Conservation (phyloP, 805 yeast genomes). For the Nakazawaea wyomingensis region DNA sequence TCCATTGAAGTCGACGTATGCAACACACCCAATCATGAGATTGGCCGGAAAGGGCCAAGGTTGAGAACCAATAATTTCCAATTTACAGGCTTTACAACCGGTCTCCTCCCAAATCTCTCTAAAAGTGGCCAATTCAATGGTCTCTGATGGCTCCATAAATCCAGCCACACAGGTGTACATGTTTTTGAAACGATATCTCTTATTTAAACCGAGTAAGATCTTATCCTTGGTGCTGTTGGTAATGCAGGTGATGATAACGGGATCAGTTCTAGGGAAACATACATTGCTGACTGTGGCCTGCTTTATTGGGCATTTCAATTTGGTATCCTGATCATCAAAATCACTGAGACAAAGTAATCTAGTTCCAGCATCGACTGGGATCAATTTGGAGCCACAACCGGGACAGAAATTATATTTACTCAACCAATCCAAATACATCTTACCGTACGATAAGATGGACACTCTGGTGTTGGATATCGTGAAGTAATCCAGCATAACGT, state of each 20-base stretch:
- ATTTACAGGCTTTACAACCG: slow-evolving; percentile 61
- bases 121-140: slow-evolving; percentile 80
- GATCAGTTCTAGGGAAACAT: slow-evolving; percentile 89
- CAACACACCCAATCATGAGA: slow-evolving; percentile 90
- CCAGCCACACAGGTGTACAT: slow-evolving; percentile 91
- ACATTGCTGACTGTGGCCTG: slow-evolving; percentile 58
- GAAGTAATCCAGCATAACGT: slow-evolving; percentile 19
- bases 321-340: slow-evolving; percentile 17
- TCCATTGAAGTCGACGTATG: slow-evolving; percentile 66
- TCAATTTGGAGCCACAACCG: slow-evolving; percentile 69
- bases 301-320: slow-evolving; percentile 34
- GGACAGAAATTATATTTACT: slow-evolving; percentile 71
- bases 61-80: slow-evolving; percentile 67
- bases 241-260: slow-evolving; percentile 79
- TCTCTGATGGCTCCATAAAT: slow-evolving; percentile 92
- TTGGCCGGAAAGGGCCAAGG: slow-evolving; percentile 99
- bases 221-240: slow-evolving; percentile 55
- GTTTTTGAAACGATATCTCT: slow-evolving; percentile 46
- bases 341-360: slow-evolving; percentile 42
- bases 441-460: slow-evolving; percentile 71
- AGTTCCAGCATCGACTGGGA: slow-evolving; percentile 66
- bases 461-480: slow-evolving; percentile 39
- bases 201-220: slow-evolving; percentile 66
- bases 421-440: slow-evolving; percentile 84
- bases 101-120: slow-evolving; percentile 96